Base-by-base conservation (phyloP, 106 monocot genomes). In the Dendrobium officinale region DNA sequence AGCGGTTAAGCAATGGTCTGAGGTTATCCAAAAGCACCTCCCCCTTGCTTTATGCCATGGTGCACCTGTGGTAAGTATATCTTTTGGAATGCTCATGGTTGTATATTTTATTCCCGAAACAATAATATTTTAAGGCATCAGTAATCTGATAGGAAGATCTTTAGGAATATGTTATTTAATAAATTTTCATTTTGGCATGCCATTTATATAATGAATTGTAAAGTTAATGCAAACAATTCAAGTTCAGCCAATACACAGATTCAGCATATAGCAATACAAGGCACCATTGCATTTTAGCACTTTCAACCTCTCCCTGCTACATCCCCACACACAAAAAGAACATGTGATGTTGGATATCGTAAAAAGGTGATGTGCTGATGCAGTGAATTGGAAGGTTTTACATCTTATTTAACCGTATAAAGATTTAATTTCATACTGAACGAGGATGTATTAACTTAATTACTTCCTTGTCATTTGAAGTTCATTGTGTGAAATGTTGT, bases 11-110 rank as follows among this genome's bases (percentile, higher is more conserved):
- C 83, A 79, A 75, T 99, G 99, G 99, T 79, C 58, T 82, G 93
- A 91, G 83, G 86, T 85, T 70, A 89, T 95, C 66, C 80, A 86
- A 40, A 88, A 80, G 44, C 91, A 90, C 91, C 82, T 99, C 4
- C 85, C 91, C 80, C 43, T 88, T 54, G 82, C 79, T 77, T 64
- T 95, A n/a, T 68, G 70, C 59, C 95, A 92, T 84, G 55, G 81
- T 75, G 88, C 88, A 73, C 80, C 99, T 31, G 77, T 83, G 88
- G 99, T 99, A 81, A 6, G 85, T 74, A 10, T 44, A 42, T 74
- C 74, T 42, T 2, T 58, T 66, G 9, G 1, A 4, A 61, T 20
- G 37, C 6, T 78, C 6, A 61, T 13, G 18, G 37, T 40, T 11
- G 18, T 77, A 77, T 22, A 33, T 78, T 78, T 19, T 70, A 2